These are phyloP conservation scores for Cryoendolithus antarcticus DNA, from an alignment of 2,329 filamentous ascomycete species.

Conservation along the genomic window DNA sequence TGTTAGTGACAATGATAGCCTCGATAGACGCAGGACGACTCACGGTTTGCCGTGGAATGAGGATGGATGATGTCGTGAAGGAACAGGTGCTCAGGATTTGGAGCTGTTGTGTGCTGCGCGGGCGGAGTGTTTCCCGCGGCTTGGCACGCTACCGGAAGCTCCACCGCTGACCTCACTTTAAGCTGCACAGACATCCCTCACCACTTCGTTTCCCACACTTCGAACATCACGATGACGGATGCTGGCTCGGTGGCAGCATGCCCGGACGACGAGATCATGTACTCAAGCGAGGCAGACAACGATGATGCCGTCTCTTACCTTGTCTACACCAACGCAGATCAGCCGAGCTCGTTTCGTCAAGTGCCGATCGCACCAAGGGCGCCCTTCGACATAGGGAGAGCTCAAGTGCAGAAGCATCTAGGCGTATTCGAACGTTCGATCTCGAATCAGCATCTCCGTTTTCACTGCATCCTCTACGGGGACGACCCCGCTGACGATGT, in stretches of 20 bases:
- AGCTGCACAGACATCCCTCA: too few relatives aligned
- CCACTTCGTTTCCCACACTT: constrained; percentile 1
- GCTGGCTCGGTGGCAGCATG: constrained; percentile 1
- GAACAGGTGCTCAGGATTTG: constrained; percentile 1
- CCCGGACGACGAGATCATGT: not conserved
- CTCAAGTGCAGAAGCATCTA: constrained; percentile 12
- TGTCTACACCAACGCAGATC: not conserved
- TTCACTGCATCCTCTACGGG: constrained; percentile 36
- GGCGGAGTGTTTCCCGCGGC: constrained; percentile 1
- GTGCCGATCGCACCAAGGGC: constrained; percentile 8
- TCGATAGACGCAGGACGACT: not conserved
- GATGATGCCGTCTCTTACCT: constrained; percentile 2
- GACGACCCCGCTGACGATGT: constrained; percentile 22
- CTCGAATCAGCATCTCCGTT: constrained; percentile 33
- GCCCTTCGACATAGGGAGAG: constrained; percentile 20
- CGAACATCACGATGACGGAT: not conserved
- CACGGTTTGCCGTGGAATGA: constrained; percentile 6
- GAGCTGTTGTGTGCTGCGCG: constrained; percentile 1
- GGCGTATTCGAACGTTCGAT: constrained; percentile 23
- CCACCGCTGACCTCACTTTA: too few relatives aligned
- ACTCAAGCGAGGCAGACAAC: not conserved
- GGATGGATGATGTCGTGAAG: constrained; percentile 5
- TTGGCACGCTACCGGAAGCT: constrained; percentile 2
- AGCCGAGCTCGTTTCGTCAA: not conserved
- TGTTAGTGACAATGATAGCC: not conserved